Evolutionary conservation across 306 rosid species (phyloP), one percentile per base, ranked within the genome.

Genomic region (Carpinus viminea): DNA sequence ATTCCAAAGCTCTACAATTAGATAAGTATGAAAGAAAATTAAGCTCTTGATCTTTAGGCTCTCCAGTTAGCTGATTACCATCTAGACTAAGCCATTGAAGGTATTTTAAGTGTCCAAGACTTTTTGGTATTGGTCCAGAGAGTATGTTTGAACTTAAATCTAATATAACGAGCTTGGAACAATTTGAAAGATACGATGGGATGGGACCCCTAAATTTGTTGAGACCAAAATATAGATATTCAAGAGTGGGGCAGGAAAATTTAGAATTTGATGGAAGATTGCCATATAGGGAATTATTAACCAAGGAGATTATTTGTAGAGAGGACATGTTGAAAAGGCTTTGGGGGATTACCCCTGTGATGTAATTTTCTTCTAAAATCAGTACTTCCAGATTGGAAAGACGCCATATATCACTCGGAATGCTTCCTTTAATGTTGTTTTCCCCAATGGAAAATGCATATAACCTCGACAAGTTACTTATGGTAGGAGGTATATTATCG

Each of bases 381-480:
- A 3, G 2, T 1, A 31, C 0, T 0, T 2, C 1, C 20, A 64
- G 70, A 64, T 64, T 64, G 2, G 3, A 21, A 12, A 64, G 46
- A 16, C n/a, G 3, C 46, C 47, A 2, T 64, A 7, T 5, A 31
- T 5, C 46, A 15, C 47, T 64, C 7, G 70, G 70, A 64, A 64
- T 64, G 20, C 21, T 16, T 0, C 70, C 47, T 16, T 64, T 7
- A 7, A 64, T 0, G 12, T 64, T 34, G 70, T 64, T 64, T 0
- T 0, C 0, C 10, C 15, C 70, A 8, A 64, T 64, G 10, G 0
- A 5, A 31, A 64, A 34, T 2, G 0, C 0, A 31, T 5, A 0
- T 64, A 64, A 34, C 21, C 8, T 64, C 12, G 21, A 64, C 21
- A 64, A 16, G 21, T 64, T 64, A 16, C 46, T 15, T 7, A 64